Conservation (phyloP, 1,284 basidiomycete genomes). For the Austropuccinia psidii region DNA sequence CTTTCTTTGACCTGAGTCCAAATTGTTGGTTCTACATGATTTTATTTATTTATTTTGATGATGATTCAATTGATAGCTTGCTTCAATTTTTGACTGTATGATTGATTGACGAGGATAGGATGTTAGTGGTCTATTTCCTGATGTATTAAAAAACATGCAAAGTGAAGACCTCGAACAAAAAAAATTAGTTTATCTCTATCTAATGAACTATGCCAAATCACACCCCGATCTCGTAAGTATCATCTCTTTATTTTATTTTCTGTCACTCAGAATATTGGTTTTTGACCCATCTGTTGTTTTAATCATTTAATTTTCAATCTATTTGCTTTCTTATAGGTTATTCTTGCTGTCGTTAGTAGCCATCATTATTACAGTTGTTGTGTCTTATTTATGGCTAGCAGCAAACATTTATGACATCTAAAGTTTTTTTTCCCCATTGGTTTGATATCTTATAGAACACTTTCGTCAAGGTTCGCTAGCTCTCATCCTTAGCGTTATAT, state of each 20-base stretch:
- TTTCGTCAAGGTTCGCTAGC: slow-evolving; percentile 63
- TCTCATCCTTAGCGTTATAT: too few relatives aligned
- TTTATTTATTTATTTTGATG: slow-evolving; percentile 35
- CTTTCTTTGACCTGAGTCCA: background rate
- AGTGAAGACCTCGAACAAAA: slow-evolving; percentile 52
- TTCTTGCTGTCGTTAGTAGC: slow-evolving; percentile 29
- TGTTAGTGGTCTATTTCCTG: slow-evolving; percentile 46
- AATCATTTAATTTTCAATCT: background rate
- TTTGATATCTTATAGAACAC: slow-evolving; percentile 57
- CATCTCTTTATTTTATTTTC: slow-evolving; percentile 57
- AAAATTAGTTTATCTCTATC: slow-evolving; percentile 84
- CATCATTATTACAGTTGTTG: background rate
- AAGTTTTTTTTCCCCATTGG: background rate
- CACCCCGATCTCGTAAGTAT: slow-evolving; percentile 80
- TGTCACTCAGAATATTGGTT: background rate
- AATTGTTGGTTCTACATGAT: background rate
- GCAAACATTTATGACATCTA: too few relatives aligned
- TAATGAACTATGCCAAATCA: slow-evolving; percentile 80
- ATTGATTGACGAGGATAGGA: slow-evolving; percentile 17
- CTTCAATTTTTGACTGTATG: background rate
- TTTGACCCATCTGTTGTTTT: background rate
- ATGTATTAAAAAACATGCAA: slow-evolving; percentile 94
- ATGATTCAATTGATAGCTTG: slow-evolving; percentile 33
- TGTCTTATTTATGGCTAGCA: too few relatives aligned
- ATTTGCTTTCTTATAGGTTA: slow-evolving; percentile 12